These are phyloP conservation scores for Taxawa tesnikishii DNA, from an alignment of 2,329 filamentous ascomycete species.

Conservation along the genomic window DNA sequence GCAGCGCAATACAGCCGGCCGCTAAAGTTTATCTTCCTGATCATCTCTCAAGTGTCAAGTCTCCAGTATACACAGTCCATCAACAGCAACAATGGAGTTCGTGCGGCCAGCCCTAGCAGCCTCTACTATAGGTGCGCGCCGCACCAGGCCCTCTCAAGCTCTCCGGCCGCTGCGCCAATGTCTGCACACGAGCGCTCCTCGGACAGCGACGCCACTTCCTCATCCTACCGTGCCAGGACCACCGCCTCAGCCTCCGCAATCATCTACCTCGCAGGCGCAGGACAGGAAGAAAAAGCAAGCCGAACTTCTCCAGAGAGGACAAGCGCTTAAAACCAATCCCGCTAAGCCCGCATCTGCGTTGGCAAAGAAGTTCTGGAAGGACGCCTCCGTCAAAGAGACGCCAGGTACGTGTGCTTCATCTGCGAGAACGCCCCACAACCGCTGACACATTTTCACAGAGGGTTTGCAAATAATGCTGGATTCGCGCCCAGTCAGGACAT, in stretches of 20 bases:
- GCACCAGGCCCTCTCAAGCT: slow-evolving; percentile 3
- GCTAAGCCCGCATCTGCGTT: slow-evolving; percentile 37
- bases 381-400: slow-evolving; percentile 58
- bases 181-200: slow-evolving; percentile 29
- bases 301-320: slow-evolving; percentile 33
- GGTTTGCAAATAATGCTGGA: slow-evolving; percentile 63
- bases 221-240: slow-evolving; percentile 46
- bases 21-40: no score
- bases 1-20: no score
- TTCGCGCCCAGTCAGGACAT: slow-evolving; percentile 64
- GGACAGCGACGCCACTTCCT: slow-evolving; percentile 42
- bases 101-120: slow-evolving; percentile 11
- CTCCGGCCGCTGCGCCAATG: slow-evolving; percentile 17
- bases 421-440: no score
- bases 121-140: slow-evolving; percentile 20
- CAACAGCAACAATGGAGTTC: slow-evolving; percentile 2
- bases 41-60: no score
- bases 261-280: slow-evolving; percentile 33
- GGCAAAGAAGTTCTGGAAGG: slow-evolving; percentile 77
- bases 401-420: slow-evolving; percentile 50
- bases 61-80: no score
- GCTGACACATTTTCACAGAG: slow-evolving; percentile 19
- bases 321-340: slow-evolving; percentile 28
- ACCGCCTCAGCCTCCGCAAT: slow-evolving; percentile 44
- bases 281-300: slow-evolving; percentile 38